These are phyloP conservation scores for Coemansia sp. DNA, from an alignment of 192 early-diverging fungal genomes.

Conservation along the genomic window DNA sequence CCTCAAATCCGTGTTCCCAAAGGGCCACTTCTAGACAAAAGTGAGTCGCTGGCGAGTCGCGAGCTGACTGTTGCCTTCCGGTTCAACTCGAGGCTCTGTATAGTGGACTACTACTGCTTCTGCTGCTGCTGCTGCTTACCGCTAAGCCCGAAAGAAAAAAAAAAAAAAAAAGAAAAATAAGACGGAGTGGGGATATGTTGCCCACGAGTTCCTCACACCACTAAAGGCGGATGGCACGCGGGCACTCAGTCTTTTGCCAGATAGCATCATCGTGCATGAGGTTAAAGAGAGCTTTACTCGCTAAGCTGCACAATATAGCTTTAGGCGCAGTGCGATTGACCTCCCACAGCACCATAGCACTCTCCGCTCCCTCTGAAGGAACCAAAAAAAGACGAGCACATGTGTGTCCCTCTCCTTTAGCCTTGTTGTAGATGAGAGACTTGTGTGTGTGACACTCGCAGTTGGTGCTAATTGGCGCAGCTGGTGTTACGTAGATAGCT, in stretches of 20 bases:
- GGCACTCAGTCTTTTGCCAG: conserved; percentile 1
- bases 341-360: not conserved
- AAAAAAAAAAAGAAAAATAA: not conserved
- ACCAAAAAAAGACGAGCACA: not conserved
- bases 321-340: not conserved
- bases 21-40: not conserved
- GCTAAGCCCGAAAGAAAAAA: not conserved
- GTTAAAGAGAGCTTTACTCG: not conserved
- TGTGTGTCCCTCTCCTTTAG: not conserved
- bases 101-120: not conserved
- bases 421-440: not conserved
- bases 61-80: not conserved
- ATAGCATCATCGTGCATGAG: not conserved
- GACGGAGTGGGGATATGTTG: not conserved
- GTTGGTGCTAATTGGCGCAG: not conserved
- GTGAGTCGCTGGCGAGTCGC: not conserved
- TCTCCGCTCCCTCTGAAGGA: not conserved
- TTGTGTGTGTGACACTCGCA: not conserved
- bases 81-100: not conserved
- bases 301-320: too few species aligned
- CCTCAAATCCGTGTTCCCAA: not conserved
- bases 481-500: not conserved
- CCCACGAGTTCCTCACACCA: conserved; percentile 3
- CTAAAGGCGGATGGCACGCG: not conserved
- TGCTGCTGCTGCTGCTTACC: not conserved